These are phyloP conservation scores for Apophysomyces trapeziformis DNA, from an alignment of 371 early-diverging fungal species.

Conservation along the genomic window DNA sequence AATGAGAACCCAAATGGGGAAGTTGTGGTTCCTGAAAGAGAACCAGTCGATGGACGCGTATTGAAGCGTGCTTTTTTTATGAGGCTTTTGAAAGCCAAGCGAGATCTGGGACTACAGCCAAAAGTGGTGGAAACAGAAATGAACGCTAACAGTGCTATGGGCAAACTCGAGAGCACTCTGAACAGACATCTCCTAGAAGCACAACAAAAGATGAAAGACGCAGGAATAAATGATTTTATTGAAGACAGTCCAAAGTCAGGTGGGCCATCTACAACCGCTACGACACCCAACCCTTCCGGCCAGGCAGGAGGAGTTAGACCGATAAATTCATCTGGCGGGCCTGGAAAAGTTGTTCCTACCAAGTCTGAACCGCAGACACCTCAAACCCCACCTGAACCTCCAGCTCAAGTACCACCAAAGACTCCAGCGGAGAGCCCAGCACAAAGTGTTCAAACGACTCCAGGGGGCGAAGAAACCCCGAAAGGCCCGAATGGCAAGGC, in stretches of 20 bases:
- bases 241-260: too few relatives aligned
- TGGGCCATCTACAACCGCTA: too few relatives aligned
- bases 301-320: too few relatives aligned
- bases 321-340: too few relatives aligned
- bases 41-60: background rate
- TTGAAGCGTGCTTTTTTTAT: slow-evolving; percentile 1
- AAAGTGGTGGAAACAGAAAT: background rate
- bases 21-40: slow-evolving; percentile 3
- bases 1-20: background rate
- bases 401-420: too few relatives aligned
- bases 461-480: background rate
- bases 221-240: too few relatives aligned
- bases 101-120: background rate
- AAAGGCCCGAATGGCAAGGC: background rate
- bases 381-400: too few relatives aligned
- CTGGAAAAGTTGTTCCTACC: too few relatives aligned
- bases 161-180: background rate
- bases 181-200: background rate
- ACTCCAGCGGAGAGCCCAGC: too few relatives aligned
- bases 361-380: too few relatives aligned
- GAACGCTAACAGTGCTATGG: background rate
- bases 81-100: background rate
- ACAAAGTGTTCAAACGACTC: background rate
- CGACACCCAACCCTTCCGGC: too few relatives aligned
- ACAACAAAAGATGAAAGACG: too few relatives aligned